Percentiles rank a stretch among this genome's conserved stretches.
Conservation (phyloP, 441 rosid species). For the Aquilaria agallochum region DNA sequence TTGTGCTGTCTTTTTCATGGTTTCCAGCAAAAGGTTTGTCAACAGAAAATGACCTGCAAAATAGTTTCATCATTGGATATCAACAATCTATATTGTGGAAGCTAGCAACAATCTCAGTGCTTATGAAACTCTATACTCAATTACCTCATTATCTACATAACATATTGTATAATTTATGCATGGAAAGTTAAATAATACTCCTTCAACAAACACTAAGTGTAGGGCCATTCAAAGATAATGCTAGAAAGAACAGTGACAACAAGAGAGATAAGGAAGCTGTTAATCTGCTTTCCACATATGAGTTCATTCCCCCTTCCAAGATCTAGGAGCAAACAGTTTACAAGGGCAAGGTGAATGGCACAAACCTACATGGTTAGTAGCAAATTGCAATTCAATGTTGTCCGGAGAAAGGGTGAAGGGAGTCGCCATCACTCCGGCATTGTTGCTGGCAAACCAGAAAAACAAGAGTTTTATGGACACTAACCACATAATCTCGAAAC, state of each 20-base stretch:
- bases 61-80: constrained; percentile 1
- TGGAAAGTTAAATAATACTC: too few relatives aligned
- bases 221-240: too few relatives aligned
- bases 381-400: constrained; percentile 58
- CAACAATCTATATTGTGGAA: background rate
- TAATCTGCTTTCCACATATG: too few relatives aligned
- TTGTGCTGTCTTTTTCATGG: constrained; percentile 46
- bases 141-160: background rate
- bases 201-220: too few relatives aligned
- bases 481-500: background rate
- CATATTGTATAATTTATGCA: too few relatives aligned
- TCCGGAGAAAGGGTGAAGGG: constrained; percentile 58
- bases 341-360: background rate
- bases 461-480: constrained; percentile 1
- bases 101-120: background rate
- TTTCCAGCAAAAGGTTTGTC: constrained; percentile 50
- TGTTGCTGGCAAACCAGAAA: constrained; percentile 43
- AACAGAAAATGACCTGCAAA: constrained; percentile 59
- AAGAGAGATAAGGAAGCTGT: too few relatives aligned
- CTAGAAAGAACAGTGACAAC: too few relatives aligned
- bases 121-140: background rate
- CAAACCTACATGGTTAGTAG: constrained; percentile 66
- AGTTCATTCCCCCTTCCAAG: too few relatives aligned
- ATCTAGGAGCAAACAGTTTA: too few relatives aligned
- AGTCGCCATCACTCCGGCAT: constrained; percentile 63